These are phyloP conservation scores for Chrysoporthe austroafricana DNA, from an alignment of 2,329 filamentous ascomycete species.

Conservation along the genomic window DNA sequence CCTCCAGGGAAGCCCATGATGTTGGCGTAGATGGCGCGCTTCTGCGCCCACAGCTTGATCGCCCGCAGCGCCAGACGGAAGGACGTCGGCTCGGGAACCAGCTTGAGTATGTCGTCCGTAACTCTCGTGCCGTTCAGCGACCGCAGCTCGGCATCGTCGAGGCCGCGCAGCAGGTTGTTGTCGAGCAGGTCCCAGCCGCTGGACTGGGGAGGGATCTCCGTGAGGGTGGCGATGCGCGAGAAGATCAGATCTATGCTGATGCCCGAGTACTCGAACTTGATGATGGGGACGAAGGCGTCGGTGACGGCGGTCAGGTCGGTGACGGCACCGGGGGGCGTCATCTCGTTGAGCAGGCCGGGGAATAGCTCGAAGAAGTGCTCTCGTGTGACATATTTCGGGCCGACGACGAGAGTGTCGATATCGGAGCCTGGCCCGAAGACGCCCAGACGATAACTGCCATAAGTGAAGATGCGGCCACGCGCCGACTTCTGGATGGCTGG, in stretches of 20 bases:
- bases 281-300: conserved; percentile 94
- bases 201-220: conserved; percentile 66
- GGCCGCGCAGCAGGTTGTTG: conserved; percentile 79
- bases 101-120: conserved; percentile 85
- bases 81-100: conserved; percentile 87
- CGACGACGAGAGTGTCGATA: conserved; percentile 94
- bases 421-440: conserved; percentile 95
- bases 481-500: conserved; percentile 79
- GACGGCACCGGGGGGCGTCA: conserved; percentile 79
- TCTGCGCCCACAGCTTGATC: conserved; percentile 95
- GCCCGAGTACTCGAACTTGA: conserved; percentile 89
- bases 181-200: conserved; percentile 66
- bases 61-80: conserved; percentile 89
- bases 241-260: conserved; percentile 97
- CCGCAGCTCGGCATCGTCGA: conserved; percentile 84
- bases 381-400: conserved; percentile 83
- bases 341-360: conserved; percentile 75
- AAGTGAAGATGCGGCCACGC: conserved; percentile 92
- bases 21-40: conserved; percentile 90
- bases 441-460: conserved; percentile 91
- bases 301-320: conserved; percentile 83
- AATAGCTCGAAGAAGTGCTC: conserved; percentile 93
- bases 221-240: conserved; percentile 71
- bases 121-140: conserved; percentile 94
- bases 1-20: conserved; percentile 96